phyloP scores from a whole-genome alignment of 352 stramenopile species.

The Phytophthora cactorum region DNA sequence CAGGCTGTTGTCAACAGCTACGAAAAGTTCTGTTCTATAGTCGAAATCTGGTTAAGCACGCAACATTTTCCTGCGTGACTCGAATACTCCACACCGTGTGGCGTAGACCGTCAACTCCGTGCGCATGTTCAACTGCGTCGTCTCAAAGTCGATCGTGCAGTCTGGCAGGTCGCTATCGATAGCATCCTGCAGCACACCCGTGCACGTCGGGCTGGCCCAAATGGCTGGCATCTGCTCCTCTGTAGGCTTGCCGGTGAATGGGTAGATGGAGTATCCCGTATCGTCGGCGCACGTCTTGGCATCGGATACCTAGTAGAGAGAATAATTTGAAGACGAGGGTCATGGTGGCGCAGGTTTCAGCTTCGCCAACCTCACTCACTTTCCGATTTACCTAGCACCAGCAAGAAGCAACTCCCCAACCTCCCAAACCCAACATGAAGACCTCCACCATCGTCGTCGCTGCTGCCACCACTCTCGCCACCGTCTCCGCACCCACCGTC shows the following conservation, averaged over 20 bases:
- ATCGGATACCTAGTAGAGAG: slow-evolving; percentile 26
- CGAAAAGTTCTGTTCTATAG: too few relatives aligned
- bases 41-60: not conserved
- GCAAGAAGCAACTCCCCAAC: not conserved
- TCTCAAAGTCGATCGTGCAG: slow-evolving; percentile 42
- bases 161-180: slow-evolving; percentile 36
- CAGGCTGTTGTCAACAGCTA: too few relatives aligned
- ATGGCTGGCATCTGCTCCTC: slow-evolving; percentile 33
- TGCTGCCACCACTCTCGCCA: slow-evolving; percentile 17
- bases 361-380: not conserved
- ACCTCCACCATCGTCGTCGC: slow-evolving; percentile 17
- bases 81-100: slow-evolving; percentile 26
- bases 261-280: slow-evolving; percentile 35
- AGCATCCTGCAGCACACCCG: slow-evolving; percentile 26
- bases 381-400: not conserved
- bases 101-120: slow-evolving; percentile 29
- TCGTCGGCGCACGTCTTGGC: slow-evolving; percentile 34
- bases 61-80: slow-evolving; percentile 23
- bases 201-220: slow-evolving; percentile 38
- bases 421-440: slow-evolving; percentile 34
- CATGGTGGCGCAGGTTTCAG: slow-evolving; percentile 33
- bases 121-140: slow-evolving; percentile 33
- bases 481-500: slow-evolving; percentile 20
- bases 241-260: slow-evolving; percentile 36
- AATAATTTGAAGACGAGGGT: slow-evolving; percentile 37